A percentile compares a stretch with the other conserved stretches of the same genome.
Conservation (phyloP, 2,329 filamentous ascomycete species). For the Juglanconis juglandina region DNA sequence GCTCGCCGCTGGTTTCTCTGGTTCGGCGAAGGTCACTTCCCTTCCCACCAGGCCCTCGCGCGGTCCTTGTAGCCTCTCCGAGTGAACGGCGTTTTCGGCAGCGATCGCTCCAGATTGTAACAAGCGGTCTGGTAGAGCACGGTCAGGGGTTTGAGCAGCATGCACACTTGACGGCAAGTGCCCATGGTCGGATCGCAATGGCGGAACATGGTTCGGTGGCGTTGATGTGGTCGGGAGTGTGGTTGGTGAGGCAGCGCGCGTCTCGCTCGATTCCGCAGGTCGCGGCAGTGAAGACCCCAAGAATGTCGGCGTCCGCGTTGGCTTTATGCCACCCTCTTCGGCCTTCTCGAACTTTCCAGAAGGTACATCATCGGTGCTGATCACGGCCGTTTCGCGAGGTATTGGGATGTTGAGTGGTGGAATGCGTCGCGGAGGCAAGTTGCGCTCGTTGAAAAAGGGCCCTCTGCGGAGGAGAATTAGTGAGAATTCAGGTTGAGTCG, state of each 20-base stretch:
- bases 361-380: not conserved
- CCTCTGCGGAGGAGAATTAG: conserved; percentile 22
- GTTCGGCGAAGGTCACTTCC: conserved; percentile 14
- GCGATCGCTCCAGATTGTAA: not conserved
- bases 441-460: conserved; percentile 18
- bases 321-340: not conserved
- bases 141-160: not conserved
- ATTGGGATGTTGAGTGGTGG: conserved; percentile 11
- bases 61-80: not conserved
- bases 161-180: not conserved
- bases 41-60: conserved; percentile 4
- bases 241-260: conserved; percentile 5
- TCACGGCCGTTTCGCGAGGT: not conserved
- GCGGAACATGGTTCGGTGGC: not conserved
- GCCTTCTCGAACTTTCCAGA: not conserved
- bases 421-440: conserved; percentile 19
- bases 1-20: not conserved
- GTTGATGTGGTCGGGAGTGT: not conserved
- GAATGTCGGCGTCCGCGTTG: not conserved
- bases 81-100: not conserved
- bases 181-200: not conserved
- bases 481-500: conserved; percentile 16
- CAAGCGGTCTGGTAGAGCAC: not conserved
- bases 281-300: not conserved
- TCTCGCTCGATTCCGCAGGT: not conserved